These are phyloP conservation scores for Halteria grandinella DNA, from an alignment of 73 alveolate species.

Conservation along the genomic window DNA sequence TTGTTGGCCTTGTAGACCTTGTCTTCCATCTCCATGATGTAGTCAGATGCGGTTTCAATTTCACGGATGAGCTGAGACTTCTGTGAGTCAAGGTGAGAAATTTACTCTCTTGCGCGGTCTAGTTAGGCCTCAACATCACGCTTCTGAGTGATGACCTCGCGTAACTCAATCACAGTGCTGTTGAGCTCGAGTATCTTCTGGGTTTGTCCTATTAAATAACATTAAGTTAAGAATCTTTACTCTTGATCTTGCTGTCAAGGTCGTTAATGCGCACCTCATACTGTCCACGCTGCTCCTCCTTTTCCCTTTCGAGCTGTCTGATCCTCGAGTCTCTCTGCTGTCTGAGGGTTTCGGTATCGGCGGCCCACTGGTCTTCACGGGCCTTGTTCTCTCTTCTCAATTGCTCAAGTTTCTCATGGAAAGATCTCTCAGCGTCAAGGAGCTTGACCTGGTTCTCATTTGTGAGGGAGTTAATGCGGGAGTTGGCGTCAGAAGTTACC, in stretches of 20 bases:
- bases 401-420: too few species aligned
- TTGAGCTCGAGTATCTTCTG: background rate
- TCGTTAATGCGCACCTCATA: conserved; percentile 35
- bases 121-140: conserved; percentile 28
- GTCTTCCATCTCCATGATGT: conserved; percentile 44
- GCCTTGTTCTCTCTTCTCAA: too few species aligned
- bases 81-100: background rate
- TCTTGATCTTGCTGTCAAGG: conserved; percentile 18
- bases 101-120: background rate
- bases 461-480: too few species aligned
- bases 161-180: conserved; percentile 17
- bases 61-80: background rate
- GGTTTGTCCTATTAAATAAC: conserved; percentile 1
- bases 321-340: conserved; percentile 12
- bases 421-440: too few species aligned
- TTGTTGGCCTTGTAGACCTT: conserved; percentile 36
- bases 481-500: too few species aligned
- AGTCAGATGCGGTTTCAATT: conserved; percentile 20
- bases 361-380: background rate
- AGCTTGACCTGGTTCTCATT: too few species aligned
- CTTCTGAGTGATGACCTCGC: conserved; percentile 21
- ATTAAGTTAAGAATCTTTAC: background rate
- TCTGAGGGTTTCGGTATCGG: conserved; percentile 24
- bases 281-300: conserved; percentile 33
- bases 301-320: conserved; percentile 42